phyloP scores from a whole-genome alignment of 2,329 filamentous ascomycete genomes.

The Monilinia aucupariae region DNA sequence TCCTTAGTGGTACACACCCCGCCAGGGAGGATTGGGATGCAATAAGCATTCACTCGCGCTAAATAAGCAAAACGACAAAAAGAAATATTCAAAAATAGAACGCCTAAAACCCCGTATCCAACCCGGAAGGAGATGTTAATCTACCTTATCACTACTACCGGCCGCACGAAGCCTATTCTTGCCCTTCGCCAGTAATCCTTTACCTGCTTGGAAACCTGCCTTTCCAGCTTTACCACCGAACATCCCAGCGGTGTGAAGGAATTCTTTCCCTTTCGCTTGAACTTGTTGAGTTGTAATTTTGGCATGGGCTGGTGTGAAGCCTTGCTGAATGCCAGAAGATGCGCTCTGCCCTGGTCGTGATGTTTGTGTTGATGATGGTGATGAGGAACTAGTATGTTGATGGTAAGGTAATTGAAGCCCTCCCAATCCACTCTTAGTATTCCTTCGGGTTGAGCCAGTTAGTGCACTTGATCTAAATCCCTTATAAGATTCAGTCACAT shows the following conservation, averaged over 20 bases:
- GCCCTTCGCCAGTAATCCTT: constrained; percentile 85
- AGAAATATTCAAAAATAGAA: constrained; percentile 26
- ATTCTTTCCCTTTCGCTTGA: constrained; percentile 74
- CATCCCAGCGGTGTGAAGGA: constrained; percentile 75
- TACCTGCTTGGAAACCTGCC: constrained; percentile 64
- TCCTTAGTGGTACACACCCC: constrained; percentile 34
- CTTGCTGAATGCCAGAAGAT: constrained; percentile 27
- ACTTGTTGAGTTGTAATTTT: constrained; percentile 36
- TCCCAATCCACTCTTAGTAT: constrained; percentile 22
- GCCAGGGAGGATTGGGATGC: constrained; percentile 32
- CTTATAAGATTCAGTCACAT: constrained; percentile 30
- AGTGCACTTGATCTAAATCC: constrained; percentile 20
- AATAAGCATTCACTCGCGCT: constrained; percentile 22
- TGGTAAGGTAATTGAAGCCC: constrained; percentile 46
- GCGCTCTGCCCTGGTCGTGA: constrained; percentile 23
- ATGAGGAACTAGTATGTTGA: constrained; percentile 45
- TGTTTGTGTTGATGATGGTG: constrained; percentile 23
- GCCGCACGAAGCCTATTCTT: constrained; percentile 66
- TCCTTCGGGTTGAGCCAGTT: constrained; percentile 23
- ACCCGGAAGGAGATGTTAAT: constrained; percentile 51
- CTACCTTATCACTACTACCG: constrained; percentile 75
- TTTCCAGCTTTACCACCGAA: constrained; percentile 65
- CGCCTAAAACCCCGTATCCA: constrained; percentile 30
- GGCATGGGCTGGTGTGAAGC: constrained; percentile 24
- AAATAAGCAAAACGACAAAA: constrained; percentile 30